These are phyloP conservation scores for Mucor saturninus DNA, from an alignment of 371 early-diverging fungal species.

Conservation along the genomic window DNA sequence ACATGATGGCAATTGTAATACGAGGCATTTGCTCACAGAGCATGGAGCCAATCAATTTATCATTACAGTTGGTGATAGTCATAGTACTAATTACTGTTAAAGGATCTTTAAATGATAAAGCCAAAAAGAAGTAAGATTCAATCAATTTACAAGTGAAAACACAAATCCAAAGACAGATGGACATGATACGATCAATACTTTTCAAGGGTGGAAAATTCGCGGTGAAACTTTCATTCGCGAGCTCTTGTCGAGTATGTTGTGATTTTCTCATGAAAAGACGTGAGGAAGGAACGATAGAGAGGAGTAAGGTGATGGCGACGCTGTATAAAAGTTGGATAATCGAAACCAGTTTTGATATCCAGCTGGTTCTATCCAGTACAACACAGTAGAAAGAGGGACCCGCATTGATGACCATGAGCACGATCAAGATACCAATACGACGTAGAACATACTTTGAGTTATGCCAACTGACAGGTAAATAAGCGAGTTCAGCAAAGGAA, in stretches of 20 bases:
- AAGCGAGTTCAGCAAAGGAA: constrained; percentile 72
- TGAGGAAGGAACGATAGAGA: constrained; percentile 73
- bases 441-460: constrained; percentile 65
- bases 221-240: constrained; percentile 77
- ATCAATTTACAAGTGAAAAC: constrained; percentile 82
- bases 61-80: constrained; percentile 64
- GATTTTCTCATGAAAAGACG: constrained; percentile 62
- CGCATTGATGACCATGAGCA: constrained; percentile 67
- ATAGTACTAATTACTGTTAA: constrained; percentile 71
- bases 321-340: constrained; percentile 72
- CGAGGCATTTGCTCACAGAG: constrained; percentile 74
- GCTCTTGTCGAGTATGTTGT: constrained; percentile 40
- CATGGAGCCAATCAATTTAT: constrained; percentile 46
- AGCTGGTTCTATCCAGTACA: constrained; percentile 51
- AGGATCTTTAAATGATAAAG: constrained; percentile 83
- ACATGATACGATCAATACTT: constrained; percentile 75
- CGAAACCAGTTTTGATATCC: constrained; percentile 62
- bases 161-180: constrained; percentile 76
- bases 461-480: constrained; percentile 68
- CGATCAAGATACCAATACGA: constrained; percentile 62
- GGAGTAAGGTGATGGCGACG: constrained; percentile 65
- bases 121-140: constrained; percentile 87
- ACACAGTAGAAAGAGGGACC: constrained; percentile 74
- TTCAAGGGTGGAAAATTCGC: constrained; percentile 81
- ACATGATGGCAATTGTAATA: constrained; percentile 79